Percentiles rank a stretch among this genome's conserved stretches.
phyloP scores from a whole-genome alignment of 2,329 filamentous ascomycete genomes.

The Fusarium oxysporum region DNA sequence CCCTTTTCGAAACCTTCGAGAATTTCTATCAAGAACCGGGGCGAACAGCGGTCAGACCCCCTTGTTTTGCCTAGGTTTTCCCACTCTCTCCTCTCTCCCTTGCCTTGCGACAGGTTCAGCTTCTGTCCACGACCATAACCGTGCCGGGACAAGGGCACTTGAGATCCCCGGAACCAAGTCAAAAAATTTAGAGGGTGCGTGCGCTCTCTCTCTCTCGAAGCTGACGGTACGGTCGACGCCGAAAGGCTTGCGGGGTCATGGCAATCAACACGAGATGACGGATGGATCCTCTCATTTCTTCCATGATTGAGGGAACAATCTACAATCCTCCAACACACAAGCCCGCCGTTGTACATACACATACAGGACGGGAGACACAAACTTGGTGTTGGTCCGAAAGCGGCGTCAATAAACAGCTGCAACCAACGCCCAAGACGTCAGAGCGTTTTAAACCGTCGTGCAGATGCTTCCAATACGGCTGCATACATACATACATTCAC shows the following conservation, averaged over 20 bases:
- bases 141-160: conserved; percentile 31
- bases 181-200: conserved; percentile 4
- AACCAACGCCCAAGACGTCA: conserved; percentile 4
- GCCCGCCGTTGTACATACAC: conserved; percentile 10
- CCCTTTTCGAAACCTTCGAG: conserved; percentile 49
- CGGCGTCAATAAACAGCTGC: neutral
- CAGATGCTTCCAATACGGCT: conserved; percentile 17
- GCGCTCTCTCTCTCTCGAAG: conserved; percentile 21
- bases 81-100: conserved; percentile 10
- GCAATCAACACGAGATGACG: conserved; percentile 49
- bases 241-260: conserved; percentile 43
- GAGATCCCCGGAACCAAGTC: conserved; percentile 33
- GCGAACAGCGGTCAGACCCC: conserved; percentile 46
- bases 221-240: conserved; percentile 40
- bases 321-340: neutral
- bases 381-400: conserved; percentile 16
- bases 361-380: neutral
- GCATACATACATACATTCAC: conserved; percentile 1
- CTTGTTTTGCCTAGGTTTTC: conserved; percentile 27
- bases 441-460: conserved; percentile 29
- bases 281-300: conserved; percentile 47
- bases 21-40: conserved; percentile 45
- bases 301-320: conserved; percentile 11
- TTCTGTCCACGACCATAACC: conserved; percentile 17
- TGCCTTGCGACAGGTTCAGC: conserved; percentile 34